Evolutionary conservation across 2,329 filamentous ascomycete species (phyloP).

Genomic region (Aspergillus hiratsukae): DNA sequence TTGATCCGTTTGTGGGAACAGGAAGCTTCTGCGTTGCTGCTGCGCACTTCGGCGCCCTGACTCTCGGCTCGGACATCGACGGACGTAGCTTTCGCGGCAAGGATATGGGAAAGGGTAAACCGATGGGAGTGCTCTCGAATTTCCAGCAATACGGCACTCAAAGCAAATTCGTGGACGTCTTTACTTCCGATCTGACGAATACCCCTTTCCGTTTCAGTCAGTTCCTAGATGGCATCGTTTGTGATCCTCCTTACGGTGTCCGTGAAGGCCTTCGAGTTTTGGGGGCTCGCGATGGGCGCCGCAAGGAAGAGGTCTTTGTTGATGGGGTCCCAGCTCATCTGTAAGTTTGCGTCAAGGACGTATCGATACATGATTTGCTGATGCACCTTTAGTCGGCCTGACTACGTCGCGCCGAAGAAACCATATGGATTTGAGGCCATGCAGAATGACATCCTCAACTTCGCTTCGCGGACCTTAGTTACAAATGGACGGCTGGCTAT

Average conservation of each 20-base stretch:
- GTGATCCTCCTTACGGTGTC: slow-evolving; percentile 94
- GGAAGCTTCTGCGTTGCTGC: slow-evolving; percentile 89
- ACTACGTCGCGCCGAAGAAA: slow-evolving; percentile 81
- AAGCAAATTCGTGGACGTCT: slow-evolving; percentile 66
- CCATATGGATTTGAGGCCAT: slow-evolving; percentile 90
- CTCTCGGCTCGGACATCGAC: slow-evolving; percentile 89
- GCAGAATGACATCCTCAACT: slow-evolving; percentile 82
- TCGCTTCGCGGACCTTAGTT: slow-evolving; percentile 72
- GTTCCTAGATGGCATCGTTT: slow-evolving; percentile 87
- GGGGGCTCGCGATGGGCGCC: slow-evolving; percentile 61
- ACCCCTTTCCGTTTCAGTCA: slow-evolving; percentile 61
- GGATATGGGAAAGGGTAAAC: slow-evolving; percentile 43
- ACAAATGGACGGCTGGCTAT: slow-evolving; percentile 77
- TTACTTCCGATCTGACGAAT: slow-evolving; percentile 84
- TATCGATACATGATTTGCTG: neutral
- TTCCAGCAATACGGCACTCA: slow-evolving; percentile 77
- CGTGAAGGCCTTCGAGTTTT: slow-evolving; percentile 87
- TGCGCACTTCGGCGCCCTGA: slow-evolving; percentile 80
- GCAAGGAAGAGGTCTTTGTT: slow-evolving; percentile 55
- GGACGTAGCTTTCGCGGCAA: slow-evolving; percentile 76
- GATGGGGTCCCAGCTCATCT: slow-evolving; percentile 66
- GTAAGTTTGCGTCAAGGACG: slow-evolving; percentile 41
- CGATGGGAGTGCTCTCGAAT: slow-evolving; percentile 57
- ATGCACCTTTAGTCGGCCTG: slow-evolving; percentile 46
- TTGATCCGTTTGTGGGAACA: slow-evolving; percentile 93